These are phyloP conservation scores for Tylopilus sp. DNA, from an alignment of 768 basidiomycete genomes.

Conservation along the genomic window DNA sequence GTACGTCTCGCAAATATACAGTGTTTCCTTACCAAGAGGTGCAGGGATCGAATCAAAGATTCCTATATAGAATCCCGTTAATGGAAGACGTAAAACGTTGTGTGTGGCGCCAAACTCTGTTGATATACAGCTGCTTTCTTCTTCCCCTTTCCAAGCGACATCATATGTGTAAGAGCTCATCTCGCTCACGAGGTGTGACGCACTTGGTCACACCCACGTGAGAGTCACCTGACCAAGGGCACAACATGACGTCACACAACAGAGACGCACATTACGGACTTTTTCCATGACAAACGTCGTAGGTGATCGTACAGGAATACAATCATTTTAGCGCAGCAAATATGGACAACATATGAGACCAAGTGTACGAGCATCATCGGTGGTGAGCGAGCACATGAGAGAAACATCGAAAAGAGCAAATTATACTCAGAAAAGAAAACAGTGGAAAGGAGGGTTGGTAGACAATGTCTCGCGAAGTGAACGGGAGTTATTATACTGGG, in stretches of 20 bases:
- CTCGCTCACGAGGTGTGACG: too few species aligned
- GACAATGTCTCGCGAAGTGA: conserved; percentile 27
- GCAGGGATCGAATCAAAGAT: conserved; percentile 30
- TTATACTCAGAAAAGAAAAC: conserved; percentile 16
- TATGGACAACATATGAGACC: conserved; percentile 29
- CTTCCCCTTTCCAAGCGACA: conserved; percentile 18
- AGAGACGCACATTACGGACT: too few species aligned
- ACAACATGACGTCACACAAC: not conserved
- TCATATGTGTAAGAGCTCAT: conserved; percentile 3
- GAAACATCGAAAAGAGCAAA: conserved; percentile 18
- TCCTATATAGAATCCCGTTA: conserved; percentile 15
- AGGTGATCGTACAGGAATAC: conserved; percentile 27
- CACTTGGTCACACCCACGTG: conserved; percentile 8
- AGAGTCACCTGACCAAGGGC: conserved; percentile 11
- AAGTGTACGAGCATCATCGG: conserved; percentile 18
- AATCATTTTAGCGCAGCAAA: conserved; percentile 30
- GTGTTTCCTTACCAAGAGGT: conserved; percentile 30
- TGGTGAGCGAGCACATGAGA: conserved; percentile 26
- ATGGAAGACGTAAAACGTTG: not conserved
- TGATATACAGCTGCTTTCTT: conserved; percentile 16
- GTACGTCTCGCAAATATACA: not conserved
- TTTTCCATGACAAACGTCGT: too few species aligned
- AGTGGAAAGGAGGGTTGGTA: conserved; percentile 17
- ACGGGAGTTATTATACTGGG: conserved; percentile 20
- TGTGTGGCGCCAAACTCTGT: conserved; percentile 13